Conservation (phyloP, 306 rosid genomes). For the Citrullus amarus region DNA sequence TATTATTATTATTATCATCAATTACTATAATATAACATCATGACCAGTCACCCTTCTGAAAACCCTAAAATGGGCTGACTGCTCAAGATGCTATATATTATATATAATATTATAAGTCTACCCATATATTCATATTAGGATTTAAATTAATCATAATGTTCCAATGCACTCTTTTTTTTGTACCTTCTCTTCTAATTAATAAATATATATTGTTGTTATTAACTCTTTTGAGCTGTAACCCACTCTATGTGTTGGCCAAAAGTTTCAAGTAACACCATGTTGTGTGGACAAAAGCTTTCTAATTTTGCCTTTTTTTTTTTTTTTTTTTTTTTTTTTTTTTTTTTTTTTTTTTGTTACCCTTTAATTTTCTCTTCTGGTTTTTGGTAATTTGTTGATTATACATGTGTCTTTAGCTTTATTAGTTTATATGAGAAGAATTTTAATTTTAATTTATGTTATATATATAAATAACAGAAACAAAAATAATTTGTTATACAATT, state of each 20-base stretch:
- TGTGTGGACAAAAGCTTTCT: not conserved
- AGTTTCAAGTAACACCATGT: not conserved
- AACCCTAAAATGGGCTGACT: constrained; percentile 38
- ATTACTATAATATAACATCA: constrained; percentile 27
- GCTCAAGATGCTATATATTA: constrained; percentile 48
- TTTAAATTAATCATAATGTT: not conserved
- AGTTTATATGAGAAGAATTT: too few species aligned
- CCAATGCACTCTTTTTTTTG: not conserved
- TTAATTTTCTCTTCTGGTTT: not conserved
- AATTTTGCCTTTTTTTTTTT: not conserved
- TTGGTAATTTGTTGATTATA: not conserved
- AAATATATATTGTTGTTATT: not conserved
- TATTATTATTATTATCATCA: constrained; percentile 1
- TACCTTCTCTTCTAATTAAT: not conserved
- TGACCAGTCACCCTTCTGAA: constrained; percentile 50
- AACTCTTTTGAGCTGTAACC: not conserved
- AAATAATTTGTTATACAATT: too few species aligned
- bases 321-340: not conserved
- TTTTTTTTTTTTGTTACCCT: not conserved
- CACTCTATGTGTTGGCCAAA: not conserved
- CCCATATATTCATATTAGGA: not conserved
- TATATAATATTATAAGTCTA: too few species aligned
- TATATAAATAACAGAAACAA: too few species aligned
- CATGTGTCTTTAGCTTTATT: not conserved
- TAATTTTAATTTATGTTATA: too few species aligned